Conservation (phyloP, 805 yeast genomes). For the Kuraishia piskuri region DNA sequence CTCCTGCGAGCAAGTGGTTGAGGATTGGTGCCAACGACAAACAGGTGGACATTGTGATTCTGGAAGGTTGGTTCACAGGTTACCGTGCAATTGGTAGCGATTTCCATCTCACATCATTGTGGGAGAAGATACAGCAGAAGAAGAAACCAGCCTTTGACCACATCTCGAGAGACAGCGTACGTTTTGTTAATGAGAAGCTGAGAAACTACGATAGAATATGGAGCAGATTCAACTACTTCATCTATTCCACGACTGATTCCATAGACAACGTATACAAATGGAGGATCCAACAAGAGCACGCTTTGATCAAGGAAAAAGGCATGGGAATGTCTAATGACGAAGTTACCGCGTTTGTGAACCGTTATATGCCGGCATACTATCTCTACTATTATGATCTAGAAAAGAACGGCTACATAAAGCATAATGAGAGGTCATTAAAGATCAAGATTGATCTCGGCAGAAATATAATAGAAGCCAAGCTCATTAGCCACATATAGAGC, state of each 20-base stretch:
- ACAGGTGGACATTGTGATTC: slow-evolving; percentile 55
- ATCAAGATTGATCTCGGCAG: slow-evolving; percentile 7
- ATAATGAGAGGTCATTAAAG: slow-evolving; percentile 3
- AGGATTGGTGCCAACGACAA: slow-evolving; percentile 5
- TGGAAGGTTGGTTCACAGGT: slow-evolving; percentile 96
- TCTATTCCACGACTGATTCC: slow-evolving; percentile 52
- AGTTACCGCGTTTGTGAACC: slow-evolving; percentile 61
- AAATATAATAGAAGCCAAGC: neutral
- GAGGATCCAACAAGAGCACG: slow-evolving; percentile 74
- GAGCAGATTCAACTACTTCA: slow-evolving; percentile 49
- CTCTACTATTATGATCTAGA: slow-evolving; percentile 47
- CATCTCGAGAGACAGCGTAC: slow-evolving; percentile 12
- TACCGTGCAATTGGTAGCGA: slow-evolving; percentile 35
- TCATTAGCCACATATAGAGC: neutral
- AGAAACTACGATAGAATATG: slow-evolving; percentile 43
- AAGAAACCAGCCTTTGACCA: slow-evolving; percentile 11
- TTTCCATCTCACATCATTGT: slow-evolving; percentile 17
- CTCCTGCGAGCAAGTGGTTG: slow-evolving; percentile 29
- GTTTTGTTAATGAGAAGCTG: slow-evolving; percentile 45
- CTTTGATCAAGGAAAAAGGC: slow-evolving; percentile 43
- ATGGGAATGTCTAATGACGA: slow-evolving; percentile 73
- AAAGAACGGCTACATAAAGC: slow-evolving; percentile 16
- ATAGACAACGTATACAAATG: slow-evolving; percentile 63
- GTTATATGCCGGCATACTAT: slow-evolving; percentile 83
- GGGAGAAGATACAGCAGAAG: slow-evolving; percentile 14